Base-by-base conservation (phyloP, 2,329 filamentous ascomycete genomes). In the Cercospora janseana region DNA sequence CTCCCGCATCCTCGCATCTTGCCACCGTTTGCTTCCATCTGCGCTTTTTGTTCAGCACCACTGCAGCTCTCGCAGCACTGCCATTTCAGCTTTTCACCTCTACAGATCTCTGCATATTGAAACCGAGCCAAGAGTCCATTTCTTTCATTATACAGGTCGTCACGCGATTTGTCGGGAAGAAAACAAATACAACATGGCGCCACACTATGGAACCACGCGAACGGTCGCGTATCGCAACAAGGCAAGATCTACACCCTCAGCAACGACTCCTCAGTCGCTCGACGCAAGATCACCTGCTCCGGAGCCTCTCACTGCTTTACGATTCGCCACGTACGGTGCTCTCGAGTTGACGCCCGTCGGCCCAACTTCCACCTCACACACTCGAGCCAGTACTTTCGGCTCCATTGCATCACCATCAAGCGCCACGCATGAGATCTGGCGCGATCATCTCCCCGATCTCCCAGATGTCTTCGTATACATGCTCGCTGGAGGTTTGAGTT, bases 401-500 rank as follows among this genome's bases (percentile, higher is more conserved):
- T 21, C 24, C 20, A 29, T 4, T 10, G 10, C 47, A 15, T 6
- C 28, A 7, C 1, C 27, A 9, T 15, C 29, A 15, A 29, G 28
- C 13, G 4, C 49, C 9, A 8, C 44, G 12, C 4, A 20, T 1
- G 44, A 28, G 6, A 15, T 21, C 16, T 43, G 41, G n/a, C 20
- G 42, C 21, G 51, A 54, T 15, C 27, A 35, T 21, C 27, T 51
- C 8, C 52, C 52, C 9, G 43, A 54, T 27, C 31, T 51, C 4
- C 48, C 52, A 13, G 4, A 13, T 12, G 31, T 29, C 18, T 18
- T 34, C 9, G 44, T 32, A 16, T 46, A 24, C 24, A 18, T 27
- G 13, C 23, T 49, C 27, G 47, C 45, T 13, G 45, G 51, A 3
- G 34, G 29, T n/a, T 35, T 63, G 10, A 46, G 41, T 12, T 55